Evolutionary conservation across 2,329 filamentous ascomycete genomes (phyloP), one percentile per base, ranked within the genome.

Genomic region (Penicillium palitans): DNA sequence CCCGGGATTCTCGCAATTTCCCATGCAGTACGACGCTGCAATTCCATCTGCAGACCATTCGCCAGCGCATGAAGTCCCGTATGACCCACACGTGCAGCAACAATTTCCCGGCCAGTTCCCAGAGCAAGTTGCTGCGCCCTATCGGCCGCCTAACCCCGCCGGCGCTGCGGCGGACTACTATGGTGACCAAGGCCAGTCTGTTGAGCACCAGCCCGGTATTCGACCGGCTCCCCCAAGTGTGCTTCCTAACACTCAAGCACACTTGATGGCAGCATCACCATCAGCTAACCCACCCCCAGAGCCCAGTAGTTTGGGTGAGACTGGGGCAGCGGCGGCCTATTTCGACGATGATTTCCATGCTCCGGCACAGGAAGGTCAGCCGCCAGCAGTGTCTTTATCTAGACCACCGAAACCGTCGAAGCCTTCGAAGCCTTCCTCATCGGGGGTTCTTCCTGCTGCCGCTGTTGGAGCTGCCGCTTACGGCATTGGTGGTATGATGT

Each of bases 91-190:
- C 66, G 75, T 84, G 33, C 72, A 78, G 37, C 78, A 82, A 64
- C 85, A 87, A 65, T 87, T 87, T 64, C 84, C 84, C 6, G 83
- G 83, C 49, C 84, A 86, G 67, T 78, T 84, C 57, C 81, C 83
- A 17, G 61, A 70, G 6, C 71, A 75, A 12, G 80, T 73, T 59
- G 64, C 81, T 10, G 69, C 74, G 49, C 78, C 82, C 44, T 82
- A 79, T 64, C 72, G 76, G 54, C 79, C 79, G 53, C 73, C 75
- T 56, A 69, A 78, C 41, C 76, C 78, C 21, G 79, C 79, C 53
- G 86, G 85, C 33, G 77, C 79, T 37, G 84, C 84, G 6, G 80
- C 86, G 17, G 84, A 86, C 35, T 88, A 86, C 69, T 88, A 87
- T 68, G 79, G 81, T 44, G 85, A 87, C 67, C 80, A 84, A 65